Base-by-base conservation (phyloP, 2,329 filamentous ascomycete genomes). In the Coleophoma eucalyptorum region DNA sequence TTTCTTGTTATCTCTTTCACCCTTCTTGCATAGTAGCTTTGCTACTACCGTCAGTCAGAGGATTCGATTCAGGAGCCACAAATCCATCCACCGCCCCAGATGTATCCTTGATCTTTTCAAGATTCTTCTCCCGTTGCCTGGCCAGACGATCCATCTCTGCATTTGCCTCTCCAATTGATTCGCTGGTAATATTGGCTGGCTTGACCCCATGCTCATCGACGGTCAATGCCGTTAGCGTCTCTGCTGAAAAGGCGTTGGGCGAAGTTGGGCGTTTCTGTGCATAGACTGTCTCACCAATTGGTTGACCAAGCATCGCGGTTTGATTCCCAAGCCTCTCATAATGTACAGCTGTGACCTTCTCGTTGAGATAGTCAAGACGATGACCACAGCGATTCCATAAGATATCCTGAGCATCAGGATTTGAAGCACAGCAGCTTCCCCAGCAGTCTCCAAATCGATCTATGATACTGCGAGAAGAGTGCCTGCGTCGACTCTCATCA, bases 401-500 rank as follows among this genome's bases (percentile, higher is more conserved):
- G 19, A 48, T 38, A n/a, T 48, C 45, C 15, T 48, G 33, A 21
- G 33, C 45, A 26, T 26, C 11, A 3, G 45, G 45, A 38, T 48
- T 15, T 3, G 33, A 38, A 7, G 45, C 18, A 21, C 45, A 48
- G 31, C 45, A 48, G 20, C 45, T 48, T 10, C 45, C 45, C 45
- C 45, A 48, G 35, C 45, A 48, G 18, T 48, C 45, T 5, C 45
- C 37, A 11, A 48, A 38, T 18, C 37, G 45, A 38, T 48, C 45
- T 12, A 48, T 19, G n/a, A 48, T 20, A 21, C 45, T 18, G n/a
- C 33, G 45, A 5, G 45, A 38, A 5, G 45, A 33, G 33, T 48
- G 45, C 13, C 45, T 33, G 33, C 58, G 55, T 12, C 58, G 53
- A 21, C 55, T 61, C 18, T 59, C 44, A 46, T 67, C 62, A 43